phyloP scores from a whole-genome alignment of 768 basidiomycete species.

The Phlebiopsis flavidoalba region DNA sequence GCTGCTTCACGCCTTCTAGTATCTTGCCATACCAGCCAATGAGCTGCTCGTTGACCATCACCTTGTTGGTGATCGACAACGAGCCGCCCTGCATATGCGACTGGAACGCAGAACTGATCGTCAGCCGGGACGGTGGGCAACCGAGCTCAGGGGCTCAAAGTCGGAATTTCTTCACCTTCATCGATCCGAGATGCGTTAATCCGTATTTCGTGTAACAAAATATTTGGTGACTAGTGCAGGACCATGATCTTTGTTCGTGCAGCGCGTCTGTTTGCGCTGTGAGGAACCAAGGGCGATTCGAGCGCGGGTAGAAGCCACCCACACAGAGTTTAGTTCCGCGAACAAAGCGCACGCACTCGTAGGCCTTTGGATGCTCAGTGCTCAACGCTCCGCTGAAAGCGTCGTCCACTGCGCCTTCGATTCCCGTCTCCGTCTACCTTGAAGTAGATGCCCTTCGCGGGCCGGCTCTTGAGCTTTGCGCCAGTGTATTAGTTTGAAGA shows the following conservation, averaged over 20 bases:
- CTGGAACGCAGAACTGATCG: conserved; percentile 29
- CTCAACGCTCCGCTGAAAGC: conserved; percentile 90
- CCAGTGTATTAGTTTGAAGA: conserved; percentile 94
- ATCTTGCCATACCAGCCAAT: conserved; percentile 90
- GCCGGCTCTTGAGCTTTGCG: conserved; percentile 95
- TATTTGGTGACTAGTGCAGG: conserved; percentile 88
- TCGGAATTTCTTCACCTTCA: conserved; percentile 2
- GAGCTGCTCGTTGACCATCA: conserved; percentile 80
- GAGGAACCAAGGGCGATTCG: neutral
- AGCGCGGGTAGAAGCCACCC: conserved; percentile 23
- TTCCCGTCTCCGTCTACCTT: conserved; percentile 98
- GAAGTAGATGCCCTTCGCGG: conserved; percentile 87
- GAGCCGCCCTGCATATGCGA: conserved; percentile 28
- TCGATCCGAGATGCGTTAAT: conserved; percentile 40
- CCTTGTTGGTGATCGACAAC: conserved; percentile 24
- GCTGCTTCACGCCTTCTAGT: conserved; percentile 83
- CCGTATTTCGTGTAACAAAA: conserved; percentile 90
- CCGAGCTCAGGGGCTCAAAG: neutral
- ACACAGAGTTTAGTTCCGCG: conserved; percentile 97
- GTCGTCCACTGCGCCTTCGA: conserved; percentile 96
- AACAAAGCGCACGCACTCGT: conserved; percentile 88
- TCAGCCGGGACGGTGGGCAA: neutral
- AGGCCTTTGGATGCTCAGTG: conserved; percentile 74
- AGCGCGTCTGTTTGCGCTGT: conserved; percentile 55
- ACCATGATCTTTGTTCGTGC: conserved; percentile 90